A percentile compares a stretch with the other conserved stretches of the same genome.
Evolutionary conservation across 768 basidiomycete species (phyloP).

Genomic region (Amanita brunnescens): DNA sequence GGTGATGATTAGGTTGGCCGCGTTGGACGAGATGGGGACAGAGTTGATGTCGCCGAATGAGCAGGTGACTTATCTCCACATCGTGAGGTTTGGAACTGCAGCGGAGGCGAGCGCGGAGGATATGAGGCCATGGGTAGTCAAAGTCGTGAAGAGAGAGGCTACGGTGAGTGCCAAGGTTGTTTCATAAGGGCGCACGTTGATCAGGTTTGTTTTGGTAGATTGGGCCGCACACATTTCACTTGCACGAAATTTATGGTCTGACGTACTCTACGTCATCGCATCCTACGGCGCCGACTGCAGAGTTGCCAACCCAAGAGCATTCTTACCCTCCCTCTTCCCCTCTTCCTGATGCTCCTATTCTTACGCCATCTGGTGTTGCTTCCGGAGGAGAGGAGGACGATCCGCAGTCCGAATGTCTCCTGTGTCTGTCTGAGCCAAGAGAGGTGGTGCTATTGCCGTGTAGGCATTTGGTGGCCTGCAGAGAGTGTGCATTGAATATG

Average conservation of each 20-base stretch:
- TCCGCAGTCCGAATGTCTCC: conserved; percentile 80
- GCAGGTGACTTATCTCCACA: conserved; percentile 82
- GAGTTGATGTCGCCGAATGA: conserved; percentile 68
- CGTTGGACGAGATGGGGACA: conserved; percentile 67
- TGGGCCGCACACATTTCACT: conserved; percentile 87
- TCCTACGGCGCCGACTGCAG: conserved; percentile 37
- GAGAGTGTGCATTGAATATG: conserved; percentile 95
- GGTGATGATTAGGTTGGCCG: conserved; percentile 72
- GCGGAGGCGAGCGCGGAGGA: conserved; percentile 40
- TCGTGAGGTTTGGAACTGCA: conserved; percentile 59
- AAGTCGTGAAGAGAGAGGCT: conserved; percentile 88
- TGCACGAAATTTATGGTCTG: conserved; percentile 93
- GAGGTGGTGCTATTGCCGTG: conserved; percentile 93
- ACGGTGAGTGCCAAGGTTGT: conserved; percentile 34
- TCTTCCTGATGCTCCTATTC: not conserved
- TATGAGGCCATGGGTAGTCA: conserved; percentile 79
- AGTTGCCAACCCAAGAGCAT: conserved; percentile 14
- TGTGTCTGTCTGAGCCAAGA: conserved; percentile 81
- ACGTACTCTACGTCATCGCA: conserved; percentile 46
- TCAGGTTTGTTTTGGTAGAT: conserved; percentile 41
- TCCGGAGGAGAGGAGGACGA: conserved; percentile 43
- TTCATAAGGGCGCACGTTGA: conserved; percentile 3
- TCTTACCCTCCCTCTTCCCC: conserved; percentile 8
- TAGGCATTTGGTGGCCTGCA: conserved; percentile 89
- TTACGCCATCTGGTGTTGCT: not conserved